Evolutionary conservation across 257 asterid species (phyloP).

Genomic region (Nicotiana attenuata): DNA sequence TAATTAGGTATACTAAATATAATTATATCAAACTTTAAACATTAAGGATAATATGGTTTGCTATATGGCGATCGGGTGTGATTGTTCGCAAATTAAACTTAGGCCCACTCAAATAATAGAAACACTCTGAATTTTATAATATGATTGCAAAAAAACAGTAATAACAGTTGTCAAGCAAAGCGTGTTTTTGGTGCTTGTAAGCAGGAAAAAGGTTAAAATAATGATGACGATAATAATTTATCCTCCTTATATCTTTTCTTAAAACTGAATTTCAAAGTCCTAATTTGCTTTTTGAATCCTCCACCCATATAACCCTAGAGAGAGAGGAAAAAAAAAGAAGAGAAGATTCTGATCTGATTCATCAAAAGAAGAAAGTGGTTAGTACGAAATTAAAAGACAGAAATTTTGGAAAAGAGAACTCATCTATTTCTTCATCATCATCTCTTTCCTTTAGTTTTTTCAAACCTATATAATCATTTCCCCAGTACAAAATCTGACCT

Average conservation of each 20-base stretch:
- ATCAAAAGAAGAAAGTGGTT: neutral
- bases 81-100: neutral
- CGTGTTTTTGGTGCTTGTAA: slow-evolving; percentile 2
- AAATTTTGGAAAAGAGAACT: slow-evolving; percentile 20
- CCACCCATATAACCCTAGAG: slow-evolving; percentile 2
- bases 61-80: neutral
- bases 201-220: neutral
- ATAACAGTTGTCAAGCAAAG: slow-evolving; percentile 19
- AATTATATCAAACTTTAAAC: too few species aligned
- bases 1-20: too few species aligned
- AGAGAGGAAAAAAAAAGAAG: slow-evolving; percentile 3
- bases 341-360: slow-evolving; percentile 46
- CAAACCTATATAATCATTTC: slow-evolving; percentile 45
- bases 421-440: slow-evolving; percentile 33
- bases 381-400: slow-evolving; percentile 14
- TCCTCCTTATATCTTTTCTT: neutral
- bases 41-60: too few species aligned
- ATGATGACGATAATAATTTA: neutral
- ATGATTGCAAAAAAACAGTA: neutral
- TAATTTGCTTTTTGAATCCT: slow-evolving; percentile 25
- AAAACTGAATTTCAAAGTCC: slow-evolving; percentile 34
- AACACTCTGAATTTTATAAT: neutral
- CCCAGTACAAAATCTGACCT: slow-evolving; percentile 12
- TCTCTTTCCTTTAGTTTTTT: slow-evolving; percentile 10
- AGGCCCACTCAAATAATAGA: neutral